These are phyloP conservation scores for Takashimella koratensis DNA, from an alignment of 1,284 basidiomycete genomes.

Conservation along the genomic window DNA sequence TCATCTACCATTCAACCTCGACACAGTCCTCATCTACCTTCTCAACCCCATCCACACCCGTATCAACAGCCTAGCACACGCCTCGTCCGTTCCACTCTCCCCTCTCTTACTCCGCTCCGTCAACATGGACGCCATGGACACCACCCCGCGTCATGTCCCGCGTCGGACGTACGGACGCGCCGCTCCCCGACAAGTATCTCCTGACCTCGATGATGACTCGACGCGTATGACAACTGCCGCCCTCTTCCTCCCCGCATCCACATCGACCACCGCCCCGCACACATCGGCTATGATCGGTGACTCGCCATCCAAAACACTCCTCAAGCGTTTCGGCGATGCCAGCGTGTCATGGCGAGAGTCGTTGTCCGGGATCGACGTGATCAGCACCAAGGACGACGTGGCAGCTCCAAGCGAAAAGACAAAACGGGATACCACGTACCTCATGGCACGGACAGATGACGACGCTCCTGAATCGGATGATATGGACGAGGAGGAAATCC, in stretches of 20 bases:
- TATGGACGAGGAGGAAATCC: conserved; percentile 9
- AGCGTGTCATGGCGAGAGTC: conserved; percentile 16
- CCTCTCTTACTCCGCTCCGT: not conserved
- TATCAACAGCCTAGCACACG: too few relatives aligned
- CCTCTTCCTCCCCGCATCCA: not conserved
- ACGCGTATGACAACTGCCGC: not conserved
- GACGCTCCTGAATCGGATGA: conserved; percentile 3
- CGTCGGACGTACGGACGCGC: not conserved
- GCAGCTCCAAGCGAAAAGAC: too few relatives aligned
- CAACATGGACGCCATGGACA: too few relatives aligned
- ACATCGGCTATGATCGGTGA: not conserved
- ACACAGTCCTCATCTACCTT: conserved; percentile 4
- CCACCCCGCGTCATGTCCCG: not conserved
- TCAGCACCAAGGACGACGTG: too few relatives aligned
- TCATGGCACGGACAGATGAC: too few relatives aligned
- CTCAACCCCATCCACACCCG: too few relatives aligned
- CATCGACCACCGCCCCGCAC: not conserved
- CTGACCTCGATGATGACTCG: not conserved
- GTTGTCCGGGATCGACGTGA: conserved; percentile 12
- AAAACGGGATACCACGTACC: too few relatives aligned
- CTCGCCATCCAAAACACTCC: conserved; percentile 26
- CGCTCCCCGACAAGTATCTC: not conserved
- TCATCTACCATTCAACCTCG: not conserved
- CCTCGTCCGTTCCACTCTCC: not conserved
- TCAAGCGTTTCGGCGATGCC: conserved; percentile 16